Base-by-base conservation (phyloP, 2,329 filamentous ascomycete genomes). In the Huntiella decipiens region DNA sequence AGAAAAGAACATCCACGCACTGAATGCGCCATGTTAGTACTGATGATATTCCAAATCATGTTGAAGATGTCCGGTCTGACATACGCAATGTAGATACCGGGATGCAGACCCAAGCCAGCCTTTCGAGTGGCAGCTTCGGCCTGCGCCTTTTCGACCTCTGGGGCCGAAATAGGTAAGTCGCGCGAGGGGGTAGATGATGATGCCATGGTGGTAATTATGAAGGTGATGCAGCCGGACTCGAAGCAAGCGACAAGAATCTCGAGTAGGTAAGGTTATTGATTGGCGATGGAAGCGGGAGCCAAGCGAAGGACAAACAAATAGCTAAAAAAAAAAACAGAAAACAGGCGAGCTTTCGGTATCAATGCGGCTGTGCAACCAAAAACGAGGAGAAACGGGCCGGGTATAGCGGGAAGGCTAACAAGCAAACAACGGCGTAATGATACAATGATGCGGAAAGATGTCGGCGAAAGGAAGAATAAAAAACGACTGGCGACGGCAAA, bases 1-100 rank as follows among this genome's bases (percentile, higher is more conserved):
- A 55, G 82, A 91, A 58, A 91, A 74, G 53, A 83, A 70, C 54
- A 93, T 92, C 84, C 85, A 93, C 56, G 74, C 72, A 46, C 69
- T 72, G 38, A 19, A 28, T 16, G 35, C 22, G 22, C 22, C 7
- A 12, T 22, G 13, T 17, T 33, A 3, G 32, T 11, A 12, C 41
- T n/a, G 33, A 12, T 5, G 32, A 13, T 33, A 32, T 35, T 16
- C 15, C 11, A 12, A 16, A 6, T 31, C 33, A 48, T 35, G 7
- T 12, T 35, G 32, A 10, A 13, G 32, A 3, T 19, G 16, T 8
- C 28, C 50, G 10, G 12, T 1, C 7, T 36, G 16, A 55, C 59
- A 38, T 54, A 61, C 60, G 54, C 54, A 43, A 62, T 60, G 52
- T 58, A 61, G 50, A 54, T 52, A 34, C 50, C 53, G 3, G 55